Conservation (phyloP, 768 basidiomycete genomes). For the Leccinum boreale region DNA sequence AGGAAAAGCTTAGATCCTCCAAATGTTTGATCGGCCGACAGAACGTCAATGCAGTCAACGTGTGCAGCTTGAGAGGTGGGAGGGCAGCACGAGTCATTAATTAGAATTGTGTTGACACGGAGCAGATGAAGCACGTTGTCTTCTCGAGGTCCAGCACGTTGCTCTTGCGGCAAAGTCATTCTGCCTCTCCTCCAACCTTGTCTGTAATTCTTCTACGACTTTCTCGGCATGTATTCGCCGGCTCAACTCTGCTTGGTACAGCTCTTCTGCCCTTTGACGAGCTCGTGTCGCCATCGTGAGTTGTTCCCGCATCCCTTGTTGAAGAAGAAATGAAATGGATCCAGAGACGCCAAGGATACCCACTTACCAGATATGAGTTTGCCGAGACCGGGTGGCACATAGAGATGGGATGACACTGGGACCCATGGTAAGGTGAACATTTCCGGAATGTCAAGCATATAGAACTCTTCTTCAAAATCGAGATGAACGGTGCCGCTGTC, state of each 20-base stretch:
- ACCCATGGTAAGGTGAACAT: slow-evolving; percentile 34
- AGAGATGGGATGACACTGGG: slow-evolving; percentile 25
- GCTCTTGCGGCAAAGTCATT: background rate
- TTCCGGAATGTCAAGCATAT: slow-evolving; percentile 35
- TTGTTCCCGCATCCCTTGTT: slow-evolving; percentile 33
- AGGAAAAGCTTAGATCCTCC: background rate
- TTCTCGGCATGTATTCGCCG: slow-evolving; percentile 32
- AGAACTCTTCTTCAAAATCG: slow-evolving; percentile 24
- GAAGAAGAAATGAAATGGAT: slow-evolving; percentile 1
- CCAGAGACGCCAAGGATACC: background rate
- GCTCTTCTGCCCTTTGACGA: slow-evolving; percentile 33
- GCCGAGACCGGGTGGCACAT: slow-evolving; percentile 34
- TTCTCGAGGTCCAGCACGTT: background rate
- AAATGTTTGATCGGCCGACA: background rate
- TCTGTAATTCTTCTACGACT: slow-evolving; percentile 16
- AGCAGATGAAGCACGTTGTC: background rate
- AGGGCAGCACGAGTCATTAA: background rate
- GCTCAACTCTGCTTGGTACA: slow-evolving; percentile 29
- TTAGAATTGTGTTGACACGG: background rate
- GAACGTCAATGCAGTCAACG: background rate
- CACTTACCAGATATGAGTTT: slow-evolving; percentile 35
- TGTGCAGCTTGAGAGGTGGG: background rate
- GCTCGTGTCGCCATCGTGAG: slow-evolving; percentile 30
- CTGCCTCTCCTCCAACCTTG: slow-evolving; percentile 3
- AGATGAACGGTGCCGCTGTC: background rate